Evolutionary conservation across 2,329 filamentous ascomycete genomes (phyloP), one percentile per base, ranked within the genome.

Genomic region (Fusarium sacchari): DNA sequence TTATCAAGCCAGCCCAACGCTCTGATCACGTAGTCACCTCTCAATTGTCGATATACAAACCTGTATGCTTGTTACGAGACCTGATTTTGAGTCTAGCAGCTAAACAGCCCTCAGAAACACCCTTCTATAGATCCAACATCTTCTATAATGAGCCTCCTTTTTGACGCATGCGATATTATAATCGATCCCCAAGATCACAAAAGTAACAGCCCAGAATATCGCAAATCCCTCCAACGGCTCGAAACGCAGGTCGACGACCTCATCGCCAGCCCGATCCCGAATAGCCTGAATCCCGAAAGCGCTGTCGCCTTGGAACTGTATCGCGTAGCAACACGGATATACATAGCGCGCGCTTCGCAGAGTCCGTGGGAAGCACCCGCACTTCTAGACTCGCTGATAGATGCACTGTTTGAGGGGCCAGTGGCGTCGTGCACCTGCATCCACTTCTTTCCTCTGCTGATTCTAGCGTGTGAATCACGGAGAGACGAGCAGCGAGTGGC

Each of bases 371-470:
- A 80, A 28, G 43, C 74, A 5, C 11, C 69, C 1, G 40, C 60
- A 2, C 47, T 75, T 5, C 56, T 82, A 1, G 76, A 79, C 8
- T 28, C 50, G 11, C 36, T 76, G 28, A 53, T 76, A 30, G 74
- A 71, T 28, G 30, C 32, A 20, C 73, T 67, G 3, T 80, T 79
- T 42, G 34, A 64, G 9, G 77, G 43, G 24, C 63, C 67, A 7
- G 22, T 61, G 8, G 36, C 65, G 32, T 26, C 47, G 5, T 63
- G 56, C 26, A 42, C 62, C 17, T 83, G 81, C 34, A 60, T 72
- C 15, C 81, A 81, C 64, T 79, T 81, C 60, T 83, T 83, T 9
- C 82, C 82, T 0, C 44, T 83, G 3, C 74, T 82, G 22, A 80
- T 83, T 26, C 52, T 83, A 0, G 79, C 77, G 17, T 82, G 81